Evolutionary conservation across 331 rosid species (phyloP), one percentile per base, ranked within the genome.

Genomic region (Acacia concinna): DNA sequence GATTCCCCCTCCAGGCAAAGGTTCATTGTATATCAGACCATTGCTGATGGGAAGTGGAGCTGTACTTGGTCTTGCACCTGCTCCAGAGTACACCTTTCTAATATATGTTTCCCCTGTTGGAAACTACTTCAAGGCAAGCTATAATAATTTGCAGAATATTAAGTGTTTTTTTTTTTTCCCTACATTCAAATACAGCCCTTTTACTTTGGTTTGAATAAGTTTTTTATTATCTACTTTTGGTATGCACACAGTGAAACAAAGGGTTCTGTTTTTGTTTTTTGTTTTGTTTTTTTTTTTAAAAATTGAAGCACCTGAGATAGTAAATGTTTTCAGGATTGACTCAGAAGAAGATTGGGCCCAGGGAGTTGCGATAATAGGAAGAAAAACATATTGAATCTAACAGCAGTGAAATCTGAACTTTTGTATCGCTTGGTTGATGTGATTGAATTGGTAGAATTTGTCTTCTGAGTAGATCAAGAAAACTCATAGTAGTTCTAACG

Each of bases 51-150:
- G 99, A 56, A 95, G 97, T 80, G 99, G 99, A 75, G 93, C 98
- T 57, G 92, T 95, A 78, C 99, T 95, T 73, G 99, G 99, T 78
- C 96, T 95, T 46, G 97, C 99, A 52, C 99, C 99, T 70, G 89
- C 99, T 68, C 98, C 98, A 3, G 99, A 95, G 89, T 95, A 93
- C 85, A 95, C 98, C 63, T 95, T 95, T 86, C 81, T 95, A n/a
- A 91, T 95, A 59, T 95, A 87, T 73, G 99, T 95, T 87, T 91
- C 99, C 25, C 99, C 99, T 17, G 99, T 95, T 64, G 99, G 99
- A 77, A 95, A 93, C 87, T 95, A 95, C 88, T 95, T 93, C 83
- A 93, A 95, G 99, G 99, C 90, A 78, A 78, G 77, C 59, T 10
- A 23, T 73, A 20, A 23, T 31, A 37, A 41, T 37, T 66, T 71